Conservation (phyloP, 441 rosid genomes). For the Melastoma candidum region DNA sequence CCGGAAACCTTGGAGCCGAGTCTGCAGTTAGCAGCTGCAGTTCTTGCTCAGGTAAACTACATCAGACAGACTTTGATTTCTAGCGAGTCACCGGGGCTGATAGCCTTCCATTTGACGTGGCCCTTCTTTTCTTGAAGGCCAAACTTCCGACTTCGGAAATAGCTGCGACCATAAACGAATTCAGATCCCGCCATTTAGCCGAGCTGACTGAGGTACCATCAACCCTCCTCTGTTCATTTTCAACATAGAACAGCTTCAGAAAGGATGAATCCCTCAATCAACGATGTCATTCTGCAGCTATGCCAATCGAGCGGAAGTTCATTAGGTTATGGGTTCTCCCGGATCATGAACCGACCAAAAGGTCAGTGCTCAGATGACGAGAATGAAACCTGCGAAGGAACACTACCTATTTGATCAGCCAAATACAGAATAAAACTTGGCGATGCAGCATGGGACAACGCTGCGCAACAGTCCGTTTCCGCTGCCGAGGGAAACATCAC, state of each 20-base stretch:
- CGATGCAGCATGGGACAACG: too few relatives aligned
- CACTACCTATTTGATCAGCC: conserved; percentile 44
- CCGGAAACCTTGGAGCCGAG: conserved; percentile 98
- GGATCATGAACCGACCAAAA: conserved; percentile 53
- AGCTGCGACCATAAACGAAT: conserved; percentile 80
- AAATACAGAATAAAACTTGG: too few relatives aligned
- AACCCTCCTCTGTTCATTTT: too few relatives aligned
- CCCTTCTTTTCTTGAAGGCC: conserved; percentile 35
- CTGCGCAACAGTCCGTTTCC: too few relatives aligned
- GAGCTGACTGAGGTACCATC: conserved; percentile 75
- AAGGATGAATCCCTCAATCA: too few relatives aligned
- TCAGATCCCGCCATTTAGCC: conserved; percentile 85
- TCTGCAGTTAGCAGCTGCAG: conserved; percentile 97
- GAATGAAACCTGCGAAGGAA: conserved; percentile 55
- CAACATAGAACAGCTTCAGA: too few relatives aligned
- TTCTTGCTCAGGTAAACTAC: conserved; percentile 77
- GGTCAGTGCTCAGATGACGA: conserved; percentile 50
- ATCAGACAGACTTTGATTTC: neutral
- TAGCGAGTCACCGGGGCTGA: neutral
- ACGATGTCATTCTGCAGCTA: conserved; percentile 35
- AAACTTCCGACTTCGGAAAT: conserved; percentile 86
- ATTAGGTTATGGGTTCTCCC: conserved; percentile 81
- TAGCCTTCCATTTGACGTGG: conserved; percentile 3
- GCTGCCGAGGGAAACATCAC: too few relatives aligned
- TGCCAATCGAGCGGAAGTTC: conserved; percentile 83